Evolutionary conservation across 108 stramenopile genomes (phyloP).

Genomic region (Cyclotella cryptica): DNA sequence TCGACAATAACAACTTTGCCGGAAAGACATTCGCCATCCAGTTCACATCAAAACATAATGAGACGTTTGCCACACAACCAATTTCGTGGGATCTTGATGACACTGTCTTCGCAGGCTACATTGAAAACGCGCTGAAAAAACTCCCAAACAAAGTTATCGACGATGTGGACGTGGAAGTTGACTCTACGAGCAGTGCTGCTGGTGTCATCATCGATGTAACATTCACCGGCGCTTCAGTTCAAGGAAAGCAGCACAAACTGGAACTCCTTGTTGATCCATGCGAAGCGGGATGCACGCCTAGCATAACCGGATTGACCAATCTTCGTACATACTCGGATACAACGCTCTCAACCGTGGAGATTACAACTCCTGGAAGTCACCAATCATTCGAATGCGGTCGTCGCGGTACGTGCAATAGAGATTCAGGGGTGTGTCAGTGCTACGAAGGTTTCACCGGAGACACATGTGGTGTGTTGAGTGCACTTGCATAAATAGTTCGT

Average conservation of each 20-base stretch:
- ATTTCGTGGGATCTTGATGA: slow-evolving; percentile 38
- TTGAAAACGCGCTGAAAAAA: slow-evolving; percentile 46
- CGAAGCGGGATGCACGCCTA: slow-evolving; percentile 64
- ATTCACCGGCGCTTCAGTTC: slow-evolving; percentile 54
- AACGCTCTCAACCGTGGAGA: slow-evolving; percentile 51
- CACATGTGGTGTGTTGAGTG: slow-evolving; percentile 34
- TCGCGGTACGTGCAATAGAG: slow-evolving; percentile 77
- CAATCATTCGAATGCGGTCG: slow-evolving; percentile 72
- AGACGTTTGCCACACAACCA: slow-evolving; percentile 66
- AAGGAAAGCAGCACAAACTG: slow-evolving; percentile 66
- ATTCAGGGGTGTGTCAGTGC: slow-evolving; percentile 75
- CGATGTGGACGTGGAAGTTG: slow-evolving; percentile 55
- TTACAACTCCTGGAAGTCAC: slow-evolving; percentile 52
- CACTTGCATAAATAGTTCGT: slow-evolving; percentile 28
- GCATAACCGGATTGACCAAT: slow-evolving; percentile 51
- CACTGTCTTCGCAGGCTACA: slow-evolving; percentile 25
- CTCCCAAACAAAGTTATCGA: slow-evolving; percentile 73
- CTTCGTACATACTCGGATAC: slow-evolving; percentile 40
- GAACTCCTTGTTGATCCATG: slow-evolving; percentile 53
- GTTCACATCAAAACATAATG: slow-evolving; percentile 67
- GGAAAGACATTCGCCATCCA: slow-evolving; percentile 60
- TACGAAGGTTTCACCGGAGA: slow-evolving; percentile 65
- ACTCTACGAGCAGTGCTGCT: slow-evolving; percentile 16
- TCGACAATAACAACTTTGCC: slow-evolving; percentile 43
- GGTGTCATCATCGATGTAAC: slow-evolving; percentile 52